Conservation (phyloP, 2,329 filamentous ascomycete species). For the Talaromyces pinophilus region DNA sequence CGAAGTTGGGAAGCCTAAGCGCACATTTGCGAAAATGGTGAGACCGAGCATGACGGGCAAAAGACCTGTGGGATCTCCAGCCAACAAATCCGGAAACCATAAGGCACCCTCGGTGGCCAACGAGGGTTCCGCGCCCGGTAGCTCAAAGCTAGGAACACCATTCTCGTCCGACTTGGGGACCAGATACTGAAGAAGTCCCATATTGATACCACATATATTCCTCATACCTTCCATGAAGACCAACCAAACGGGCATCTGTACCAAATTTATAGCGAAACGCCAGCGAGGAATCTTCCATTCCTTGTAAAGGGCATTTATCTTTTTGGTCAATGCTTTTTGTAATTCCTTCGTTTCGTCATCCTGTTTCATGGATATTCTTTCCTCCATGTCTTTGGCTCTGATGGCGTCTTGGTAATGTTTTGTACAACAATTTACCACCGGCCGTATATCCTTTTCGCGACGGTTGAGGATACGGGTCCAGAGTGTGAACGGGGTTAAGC, state of each 20-base stretch:
- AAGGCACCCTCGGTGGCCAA: conserved; percentile 59
- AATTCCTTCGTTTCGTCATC: conserved; percentile 25
- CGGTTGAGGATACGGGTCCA: conserved; percentile 43
- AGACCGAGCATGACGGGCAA: conserved; percentile 54
- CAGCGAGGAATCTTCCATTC: conserved; percentile 36
- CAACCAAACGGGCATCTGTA: conserved; percentile 52
- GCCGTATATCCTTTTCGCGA: conserved; percentile 47
- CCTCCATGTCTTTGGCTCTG: neutral
- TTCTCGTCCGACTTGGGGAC: conserved; percentile 30
- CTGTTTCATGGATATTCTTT: conserved; percentile 24
- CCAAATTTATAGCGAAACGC: conserved; percentile 20
- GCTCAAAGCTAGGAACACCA: conserved; percentile 23
- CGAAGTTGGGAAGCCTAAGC: conserved; percentile 31
- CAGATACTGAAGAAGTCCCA: conserved; percentile 45
- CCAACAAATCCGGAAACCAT: conserved; percentile 61
- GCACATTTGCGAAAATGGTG: conserved; percentile 53
- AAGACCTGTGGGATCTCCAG: conserved; percentile 53
- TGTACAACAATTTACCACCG: conserved; percentile 45
- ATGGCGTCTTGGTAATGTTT: conserved; percentile 26
- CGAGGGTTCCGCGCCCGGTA: conserved; percentile 48
- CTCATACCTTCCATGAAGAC: conserved; percentile 51
- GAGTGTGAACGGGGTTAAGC: conserved; percentile 51
- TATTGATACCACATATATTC: conserved; percentile 48
- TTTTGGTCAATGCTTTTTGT: conserved; percentile 30
- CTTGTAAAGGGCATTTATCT: conserved; percentile 33